Evolutionary conservation across 2,329 filamentous ascomycete species (phyloP), one percentile per base, ranked within the genome.

Genomic region (Claviceps arundinis): DNA sequence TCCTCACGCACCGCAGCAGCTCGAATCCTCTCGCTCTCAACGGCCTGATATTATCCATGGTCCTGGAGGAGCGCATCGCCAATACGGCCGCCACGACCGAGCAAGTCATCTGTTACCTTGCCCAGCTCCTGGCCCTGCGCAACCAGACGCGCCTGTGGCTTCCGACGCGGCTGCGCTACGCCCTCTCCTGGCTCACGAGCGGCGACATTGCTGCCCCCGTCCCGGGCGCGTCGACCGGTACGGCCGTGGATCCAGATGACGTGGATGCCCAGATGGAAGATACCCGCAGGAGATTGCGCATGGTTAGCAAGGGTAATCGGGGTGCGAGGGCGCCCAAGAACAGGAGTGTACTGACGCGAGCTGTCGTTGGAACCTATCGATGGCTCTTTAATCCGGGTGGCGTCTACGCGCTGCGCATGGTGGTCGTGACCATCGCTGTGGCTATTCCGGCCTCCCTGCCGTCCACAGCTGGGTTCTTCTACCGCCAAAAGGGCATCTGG

Each of bases 401-500:
- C 0, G 64, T 75, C 57, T 76, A 70, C 51, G 73, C 71, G 0
- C 51, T 76, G 9, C 70, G 74, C 2, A 68, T 76, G 63, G 71
- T 76, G 0, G 55, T 70, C 6, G 70, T 74, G 0, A 75, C 74
- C 0, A 61, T 77, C 11, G 73, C 68, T 0, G 60, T 68, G 0
- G 59, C 62, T 0, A 68, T 77, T 4, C 70, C 73, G 0, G 66
- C 69, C 0, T 64, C 65, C 0, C 62, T 77, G 3, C 69, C 71
- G 0, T 58, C 61, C 26, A 67, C 66, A 1, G 68, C 74, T 0
- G 73, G 71, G 1, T 77, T 78, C 57, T 76, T 69, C 55, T 77
- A 75, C 48, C 67, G 73, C 2, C 68, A 77, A 52, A 76, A 74
- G 57, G 73, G 75, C 0, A 62, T 78, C 0, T 78, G 75, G 75